These are phyloP conservation scores for Scedosporium apiospermum DNA, from an alignment of 2,329 filamentous ascomycete species.

Conservation along the genomic window DNA sequence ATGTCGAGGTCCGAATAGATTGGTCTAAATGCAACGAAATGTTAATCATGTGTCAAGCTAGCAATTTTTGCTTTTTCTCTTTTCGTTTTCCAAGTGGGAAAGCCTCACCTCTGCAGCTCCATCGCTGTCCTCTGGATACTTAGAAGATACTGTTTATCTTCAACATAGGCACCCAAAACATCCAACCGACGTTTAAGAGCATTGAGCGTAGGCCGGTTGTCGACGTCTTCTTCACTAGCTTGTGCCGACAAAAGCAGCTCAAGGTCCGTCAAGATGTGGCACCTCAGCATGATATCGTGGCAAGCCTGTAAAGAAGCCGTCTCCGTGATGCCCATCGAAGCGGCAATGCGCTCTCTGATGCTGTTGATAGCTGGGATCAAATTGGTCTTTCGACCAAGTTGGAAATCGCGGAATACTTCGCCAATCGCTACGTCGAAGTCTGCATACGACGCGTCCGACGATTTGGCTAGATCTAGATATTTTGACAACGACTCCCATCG, in stretches of 20 bases:
- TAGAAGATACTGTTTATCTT: conserved; percentile 89
- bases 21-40: conserved; percentile 25
- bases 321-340: conserved; percentile 63
- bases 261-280: conserved; percentile 81
- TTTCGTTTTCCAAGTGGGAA: not conserved
- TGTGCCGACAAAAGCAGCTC: conserved; percentile 58
- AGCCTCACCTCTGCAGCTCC: conserved; percentile 59
- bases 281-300: conserved; percentile 74
- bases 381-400: conserved; percentile 46
- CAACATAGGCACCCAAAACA: conserved; percentile 76
- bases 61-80: not conserved
- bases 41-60: not conserved
- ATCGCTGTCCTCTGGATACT: conserved; percentile 80
- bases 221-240: conserved; percentile 27
- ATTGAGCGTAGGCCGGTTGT: conserved; percentile 21
- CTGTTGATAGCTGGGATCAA: conserved; percentile 39
- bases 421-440: conserved; percentile 83
- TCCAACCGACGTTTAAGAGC: conserved; percentile 63
- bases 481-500: conserved; percentile 68
- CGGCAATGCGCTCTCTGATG: conserved; percentile 61
- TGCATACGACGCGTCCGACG: conserved; percentile 27
- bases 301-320: conserved; percentile 76
- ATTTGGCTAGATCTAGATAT: conserved; percentile 40
- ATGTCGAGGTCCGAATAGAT: conserved; percentile 64
- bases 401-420: conserved; percentile 43